Evolutionary conservation across 1,284 basidiomycete species (phyloP).

Genomic region (Acaromyces ingoldii): DNA sequence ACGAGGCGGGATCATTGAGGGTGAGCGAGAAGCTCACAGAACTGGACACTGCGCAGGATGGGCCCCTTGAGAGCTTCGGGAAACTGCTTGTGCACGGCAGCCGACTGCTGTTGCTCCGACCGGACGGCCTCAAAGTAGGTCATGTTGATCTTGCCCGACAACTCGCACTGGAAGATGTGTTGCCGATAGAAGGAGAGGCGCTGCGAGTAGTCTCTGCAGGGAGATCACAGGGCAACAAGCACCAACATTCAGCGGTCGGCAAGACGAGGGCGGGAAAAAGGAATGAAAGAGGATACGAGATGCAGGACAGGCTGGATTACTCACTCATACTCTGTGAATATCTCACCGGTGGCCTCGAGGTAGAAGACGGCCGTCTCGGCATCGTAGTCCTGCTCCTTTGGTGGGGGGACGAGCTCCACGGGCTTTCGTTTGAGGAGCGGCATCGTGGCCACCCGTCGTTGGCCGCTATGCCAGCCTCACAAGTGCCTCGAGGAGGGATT

Average conservation of each 20-base stretch:
- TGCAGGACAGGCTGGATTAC: constrained; percentile 7
- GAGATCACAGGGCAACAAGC: background rate
- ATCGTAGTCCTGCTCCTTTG: constrained; percentile 18
- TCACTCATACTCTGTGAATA: constrained; percentile 48
- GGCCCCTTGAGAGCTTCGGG: constrained; percentile 86
- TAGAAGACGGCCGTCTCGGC: constrained; percentile 44
- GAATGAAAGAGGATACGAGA: background rate
- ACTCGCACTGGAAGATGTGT: constrained; percentile 89
- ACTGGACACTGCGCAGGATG: constrained; percentile 86
- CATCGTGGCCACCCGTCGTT: constrained; percentile 34
- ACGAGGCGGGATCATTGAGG: background rate
- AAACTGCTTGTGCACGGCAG: constrained; percentile 81
- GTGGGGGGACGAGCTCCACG: constrained; percentile 37
- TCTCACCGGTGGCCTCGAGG: constrained; percentile 44
- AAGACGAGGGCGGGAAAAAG: background rate
- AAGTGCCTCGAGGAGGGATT: no score
- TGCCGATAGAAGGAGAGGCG: constrained; percentile 89
- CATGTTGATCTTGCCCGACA: constrained; percentile 84
- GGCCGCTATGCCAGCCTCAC: no score
- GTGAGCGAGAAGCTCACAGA: constrained; percentile 58
- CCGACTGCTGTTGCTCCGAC: constrained; percentile 81
- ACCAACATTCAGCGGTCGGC: background rate
- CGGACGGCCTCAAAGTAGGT: constrained; percentile 90
- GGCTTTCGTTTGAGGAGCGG: constrained; percentile 45
- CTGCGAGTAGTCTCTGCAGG: constrained; percentile 73